phyloP scores from a whole-genome alignment of 495 filamentous ascomycete genomes.

The Astrocystis sublimbata region DNA sequence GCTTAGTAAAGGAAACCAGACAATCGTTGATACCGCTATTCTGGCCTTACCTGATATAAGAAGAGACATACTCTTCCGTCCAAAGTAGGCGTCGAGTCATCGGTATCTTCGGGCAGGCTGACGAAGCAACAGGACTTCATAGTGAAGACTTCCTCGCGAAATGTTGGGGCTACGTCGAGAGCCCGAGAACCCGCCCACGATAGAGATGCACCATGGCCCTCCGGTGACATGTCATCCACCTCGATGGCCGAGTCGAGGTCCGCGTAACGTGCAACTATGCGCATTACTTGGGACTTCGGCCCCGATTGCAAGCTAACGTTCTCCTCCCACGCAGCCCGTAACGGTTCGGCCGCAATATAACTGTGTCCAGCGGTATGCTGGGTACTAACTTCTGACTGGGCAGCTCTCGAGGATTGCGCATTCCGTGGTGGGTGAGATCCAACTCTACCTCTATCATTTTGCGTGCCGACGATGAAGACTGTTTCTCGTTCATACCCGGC shows the following conservation, averaged over 20 bases:
- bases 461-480: slow-evolving; percentile 51
- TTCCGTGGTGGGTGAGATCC: slow-evolving; percentile 50
- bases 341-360: slow-evolving; percentile 34
- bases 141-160: slow-evolving; percentile 37
- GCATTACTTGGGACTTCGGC: slow-evolving; percentile 31
- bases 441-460: slow-evolving; percentile 46
- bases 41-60: slow-evolving; percentile 44
- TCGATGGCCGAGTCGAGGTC: slow-evolving; percentile 23
- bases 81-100: slow-evolving; percentile 2
- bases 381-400: slow-evolving; percentile 21
- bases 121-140: slow-evolving; percentile 39
- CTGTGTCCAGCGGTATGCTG: slow-evolving; percentile 21
- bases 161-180: slow-evolving; percentile 31
- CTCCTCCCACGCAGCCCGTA: slow-evolving; percentile 47
- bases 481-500: slow-evolving; percentile 60
- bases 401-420: slow-evolving; percentile 31
- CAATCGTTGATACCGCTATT: not conserved
- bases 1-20: not conserved
- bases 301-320: slow-evolving; percentile 31
- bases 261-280: slow-evolving; percentile 42
- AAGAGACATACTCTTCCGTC: slow-evolving; percentile 42
- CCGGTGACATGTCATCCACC: slow-evolving; percentile 23
- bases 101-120: slow-evolving; percentile 29
- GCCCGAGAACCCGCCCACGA: slow-evolving; percentile 15
- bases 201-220: slow-evolving; percentile 19